Base-by-base conservation (phyloP, 345 rosid genomes). In the Bretschneidera sinensis region DNA sequence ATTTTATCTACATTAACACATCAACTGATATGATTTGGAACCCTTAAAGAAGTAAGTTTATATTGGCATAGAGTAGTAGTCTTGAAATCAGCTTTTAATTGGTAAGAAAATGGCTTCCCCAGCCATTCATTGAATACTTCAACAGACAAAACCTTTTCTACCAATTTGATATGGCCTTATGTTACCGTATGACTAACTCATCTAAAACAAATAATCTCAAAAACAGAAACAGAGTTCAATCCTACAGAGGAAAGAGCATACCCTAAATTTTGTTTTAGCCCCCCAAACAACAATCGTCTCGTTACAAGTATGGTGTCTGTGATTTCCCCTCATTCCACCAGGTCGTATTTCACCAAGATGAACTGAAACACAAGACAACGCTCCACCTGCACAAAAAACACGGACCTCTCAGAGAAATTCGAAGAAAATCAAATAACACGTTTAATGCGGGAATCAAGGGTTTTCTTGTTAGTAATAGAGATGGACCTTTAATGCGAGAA, bases 261-360 rank as follows among this genome's bases (percentile, higher is more conserved):
- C 98, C 85, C 98, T 86, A 64, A 85, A 88, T 71, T 68, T 78
- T 4, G 90, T 91, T 67, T 66, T 76, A 43, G 96, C 98, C n/a
- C 95, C 96, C 98, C 96, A 91, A n/a, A 91, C 73, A 68, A 91
- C 85, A 48, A 91, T 85, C 0, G 95, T 91, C 80, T 91, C 96
- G 49, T 88, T 88, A 64, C 85, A 78, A 25, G 78, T 63, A 70
- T 83, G 67, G 75, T 91, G 98, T 43, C 98, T 78, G 62, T 91
- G 98, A 67, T 91, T 91, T 59, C 91, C 98, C 76, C 96, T 86
- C 55, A 79, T 6, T n/a, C 67, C 79, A 51, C 92, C 88, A 28
- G 85, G 88, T 21, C 79, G 77, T 25, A 91, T 88, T 78, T 91
- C 87, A 49, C 98, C 92, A 43, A 85, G 67, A 75, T 91, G 98